Conservation (phyloP, 73 alveolate species). For the Paramecium octaurelia region DNA sequence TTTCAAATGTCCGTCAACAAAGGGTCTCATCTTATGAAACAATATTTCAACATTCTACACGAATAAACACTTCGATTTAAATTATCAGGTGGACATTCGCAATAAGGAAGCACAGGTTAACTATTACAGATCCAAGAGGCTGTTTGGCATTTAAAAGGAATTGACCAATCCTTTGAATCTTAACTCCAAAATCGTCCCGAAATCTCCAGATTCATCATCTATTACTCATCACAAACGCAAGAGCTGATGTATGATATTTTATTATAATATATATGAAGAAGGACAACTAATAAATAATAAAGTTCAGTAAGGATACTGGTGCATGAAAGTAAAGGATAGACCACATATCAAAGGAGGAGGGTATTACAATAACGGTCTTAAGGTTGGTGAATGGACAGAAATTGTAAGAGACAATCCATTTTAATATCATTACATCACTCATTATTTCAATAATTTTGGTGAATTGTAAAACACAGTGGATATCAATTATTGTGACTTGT, state of each 20-base stretch:
- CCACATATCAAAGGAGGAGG: constrained; percentile 18
- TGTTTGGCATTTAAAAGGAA: neutral
- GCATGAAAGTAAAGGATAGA: neutral
- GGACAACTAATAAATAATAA: neutral
- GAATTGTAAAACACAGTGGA: neutral
- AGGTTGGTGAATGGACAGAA: neutral
- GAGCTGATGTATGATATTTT: neutral
- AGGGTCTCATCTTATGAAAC: neutral
- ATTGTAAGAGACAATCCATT: neutral
- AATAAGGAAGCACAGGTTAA: neutral
- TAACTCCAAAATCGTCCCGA: neutral
- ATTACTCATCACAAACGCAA: neutral
- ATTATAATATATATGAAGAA: constrained; percentile 17
- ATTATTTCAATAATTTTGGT: neutral
- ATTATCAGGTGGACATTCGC: neutral
- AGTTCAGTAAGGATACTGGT: neutral
- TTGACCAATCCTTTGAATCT: neutral
- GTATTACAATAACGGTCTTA: neutral
- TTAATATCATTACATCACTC: neutral
- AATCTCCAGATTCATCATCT: neutral
- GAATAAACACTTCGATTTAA: neutral
- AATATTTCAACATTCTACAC: neutral
- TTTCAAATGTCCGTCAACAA: neutral
- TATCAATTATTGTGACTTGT: neutral
- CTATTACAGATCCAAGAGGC: neutral